Evolutionary conservation across 2,329 filamentous ascomycete species (phyloP).

Genomic region (Phaeoacremonium minimum): DNA sequence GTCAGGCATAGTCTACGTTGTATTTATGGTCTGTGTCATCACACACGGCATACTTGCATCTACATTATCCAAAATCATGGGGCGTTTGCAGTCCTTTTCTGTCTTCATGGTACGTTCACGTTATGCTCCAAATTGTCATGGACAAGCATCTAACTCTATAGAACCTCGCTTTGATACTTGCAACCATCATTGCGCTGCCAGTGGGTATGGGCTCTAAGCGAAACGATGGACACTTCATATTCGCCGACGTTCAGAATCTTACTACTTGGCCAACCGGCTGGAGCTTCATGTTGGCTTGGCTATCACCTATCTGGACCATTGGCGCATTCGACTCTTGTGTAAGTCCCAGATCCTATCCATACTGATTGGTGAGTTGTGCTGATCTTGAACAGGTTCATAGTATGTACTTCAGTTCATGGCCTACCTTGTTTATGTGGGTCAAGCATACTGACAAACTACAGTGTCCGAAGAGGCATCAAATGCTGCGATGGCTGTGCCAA

Average conservation of each 20-base stretch:
- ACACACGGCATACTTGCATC: slow-evolving; percentile 50
- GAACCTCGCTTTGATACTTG: slow-evolving; percentile 51
- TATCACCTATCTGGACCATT: slow-evolving; percentile 59
- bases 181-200: slow-evolving; percentile 53
- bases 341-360: slow-evolving; percentile 23
- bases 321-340: slow-evolving; percentile 54
- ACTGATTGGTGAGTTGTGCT: neutral
- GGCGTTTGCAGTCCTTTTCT: slow-evolving; percentile 51
- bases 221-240: slow-evolving; percentile 46
- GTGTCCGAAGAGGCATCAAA: slow-evolving; percentile 59
- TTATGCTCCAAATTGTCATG: neutral
- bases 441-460: too few relatives aligned
- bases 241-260: slow-evolving; percentile 50
- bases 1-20: slow-evolving; percentile 51
- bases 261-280: slow-evolving; percentile 54
- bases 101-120: slow-evolving; percentile 34
- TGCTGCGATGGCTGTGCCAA: slow-evolving; percentile 53
- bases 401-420: neutral
- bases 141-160: neutral
- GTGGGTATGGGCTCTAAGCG: slow-evolving; percentile 35
- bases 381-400: slow-evolving; percentile 11
- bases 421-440: too few relatives aligned
- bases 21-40: slow-evolving; percentile 50
- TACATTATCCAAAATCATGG: slow-evolving; percentile 51
- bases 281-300: slow-evolving; percentile 57